A percentile compares a stretch with the other conserved stretches of the same genome.
Conservation (phyloP, 129 eudicot species). For the Flaveria linearis region DNA sequence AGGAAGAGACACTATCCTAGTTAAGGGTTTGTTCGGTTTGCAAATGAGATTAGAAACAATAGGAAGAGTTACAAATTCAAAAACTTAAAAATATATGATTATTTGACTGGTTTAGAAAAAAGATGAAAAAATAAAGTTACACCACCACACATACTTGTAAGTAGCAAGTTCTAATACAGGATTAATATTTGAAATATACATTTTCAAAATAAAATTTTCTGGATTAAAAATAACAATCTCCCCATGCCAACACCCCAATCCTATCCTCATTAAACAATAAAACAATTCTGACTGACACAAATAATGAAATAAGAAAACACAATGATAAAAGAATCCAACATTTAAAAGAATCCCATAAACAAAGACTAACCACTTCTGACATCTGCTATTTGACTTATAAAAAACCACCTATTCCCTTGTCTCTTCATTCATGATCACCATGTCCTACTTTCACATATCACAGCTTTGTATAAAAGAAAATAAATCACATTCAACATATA, state of each 20-base stretch:
- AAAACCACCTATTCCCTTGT: constrained; percentile 26
- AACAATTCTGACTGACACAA: constrained; percentile 12
- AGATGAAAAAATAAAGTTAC: no score
- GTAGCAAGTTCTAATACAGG: neutral
- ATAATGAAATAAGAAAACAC: constrained; percentile 18
- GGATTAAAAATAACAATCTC: neutral
- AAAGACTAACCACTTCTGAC: constrained; percentile 32
- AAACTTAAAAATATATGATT: no score
- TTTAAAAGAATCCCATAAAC: constrained; percentile 30
- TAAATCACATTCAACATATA: constrained; percentile 31
- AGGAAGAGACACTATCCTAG: no score
- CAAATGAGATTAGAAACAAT: no score
- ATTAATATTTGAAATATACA: neutral
- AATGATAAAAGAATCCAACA: constrained; percentile 35
- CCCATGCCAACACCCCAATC: constrained; percentile 11
- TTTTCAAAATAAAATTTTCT: neutral
- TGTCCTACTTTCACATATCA: constrained; percentile 37
- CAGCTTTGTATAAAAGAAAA: constrained; percentile 28
- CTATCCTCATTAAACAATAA: constrained; percentile 17
- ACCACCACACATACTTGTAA: constrained; percentile 2
- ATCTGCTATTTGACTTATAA: constrained; percentile 36
- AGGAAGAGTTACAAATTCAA: no score
- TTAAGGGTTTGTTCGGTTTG: no score
- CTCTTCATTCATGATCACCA: constrained; percentile 25
- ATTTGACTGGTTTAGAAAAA: no score